These are phyloP conservation scores for Periglandula ipomoeae DNA, from an alignment of 2,329 filamentous ascomycete species.

Conservation along the genomic window DNA sequence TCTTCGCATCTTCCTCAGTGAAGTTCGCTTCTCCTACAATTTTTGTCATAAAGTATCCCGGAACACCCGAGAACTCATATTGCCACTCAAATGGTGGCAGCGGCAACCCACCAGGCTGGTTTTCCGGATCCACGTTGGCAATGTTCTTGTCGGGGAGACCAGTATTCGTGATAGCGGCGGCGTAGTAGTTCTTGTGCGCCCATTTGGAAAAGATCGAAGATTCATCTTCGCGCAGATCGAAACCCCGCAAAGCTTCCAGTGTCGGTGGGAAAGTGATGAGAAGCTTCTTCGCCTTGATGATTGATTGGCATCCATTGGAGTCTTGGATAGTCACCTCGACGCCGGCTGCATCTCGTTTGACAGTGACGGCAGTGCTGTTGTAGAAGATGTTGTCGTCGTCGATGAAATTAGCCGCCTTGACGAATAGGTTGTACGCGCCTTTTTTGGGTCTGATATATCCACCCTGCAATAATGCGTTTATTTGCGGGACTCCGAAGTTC, in stretches of 20 bases:
- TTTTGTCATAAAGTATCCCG: slow-evolving; percentile 7
- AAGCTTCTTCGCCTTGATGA: slow-evolving; percentile 24
- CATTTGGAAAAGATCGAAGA: slow-evolving; percentile 24
- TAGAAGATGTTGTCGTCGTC: slow-evolving; percentile 17
- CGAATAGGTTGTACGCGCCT: slow-evolving; percentile 15
- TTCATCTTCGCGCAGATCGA: slow-evolving; percentile 24
- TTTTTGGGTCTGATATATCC: slow-evolving; percentile 7
- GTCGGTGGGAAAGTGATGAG: slow-evolving; percentile 28
- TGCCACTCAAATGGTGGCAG: slow-evolving; percentile 10
- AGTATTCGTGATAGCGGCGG: slow-evolving; percentile 20
- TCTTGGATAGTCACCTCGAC: slow-evolving; percentile 19
- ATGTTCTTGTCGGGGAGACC: slow-evolving; percentile 15
- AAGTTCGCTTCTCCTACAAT: slow-evolving; percentile 8
- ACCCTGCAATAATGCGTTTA: slow-evolving; percentile 4
- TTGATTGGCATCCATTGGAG: slow-evolving; percentile 14
- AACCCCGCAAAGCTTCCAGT: slow-evolving; percentile 19
- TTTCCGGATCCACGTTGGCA: slow-evolving; percentile 14
- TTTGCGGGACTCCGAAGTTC: slow-evolving; percentile 12
- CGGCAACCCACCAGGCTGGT: slow-evolving; percentile 11
- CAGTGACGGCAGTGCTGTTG: slow-evolving; percentile 13
- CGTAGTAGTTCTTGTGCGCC: slow-evolving; percentile 22
- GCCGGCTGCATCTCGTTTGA: slow-evolving; percentile 14
- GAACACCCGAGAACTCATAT: slow-evolving; percentile 5
- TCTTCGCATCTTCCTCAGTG: slow-evolving; percentile 9
- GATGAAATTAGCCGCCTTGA: slow-evolving; percentile 17